phyloP scores from a whole-genome alignment of 352 stramenopile species.

The Bremia lactucae region DNA sequence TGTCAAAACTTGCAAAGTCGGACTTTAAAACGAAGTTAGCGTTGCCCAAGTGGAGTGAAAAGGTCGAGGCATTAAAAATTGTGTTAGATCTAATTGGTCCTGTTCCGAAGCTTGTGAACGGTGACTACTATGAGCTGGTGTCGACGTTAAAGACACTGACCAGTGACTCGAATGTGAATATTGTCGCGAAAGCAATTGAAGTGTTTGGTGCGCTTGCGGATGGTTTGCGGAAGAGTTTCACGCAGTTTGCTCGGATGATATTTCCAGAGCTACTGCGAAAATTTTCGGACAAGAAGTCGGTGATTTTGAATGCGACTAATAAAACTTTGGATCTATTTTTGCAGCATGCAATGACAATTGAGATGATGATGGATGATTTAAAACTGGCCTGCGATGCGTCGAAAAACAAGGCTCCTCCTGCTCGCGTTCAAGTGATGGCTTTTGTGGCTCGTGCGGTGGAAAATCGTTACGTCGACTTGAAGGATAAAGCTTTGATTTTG shows the following conservation, averaged over 20 bases:
- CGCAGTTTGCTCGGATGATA: slow-evolving; percentile 58
- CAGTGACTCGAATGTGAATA: slow-evolving; percentile 84
- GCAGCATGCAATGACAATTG: slow-evolving; percentile 71
- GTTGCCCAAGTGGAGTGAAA: slow-evolving; percentile 79
- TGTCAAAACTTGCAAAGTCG: slow-evolving; percentile 65
- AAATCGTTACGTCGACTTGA: slow-evolving; percentile 53
- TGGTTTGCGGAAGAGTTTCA: slow-evolving; percentile 74
- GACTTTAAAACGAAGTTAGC: slow-evolving; percentile 74
- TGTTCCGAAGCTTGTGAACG: slow-evolving; percentile 76
- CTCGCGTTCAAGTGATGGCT: slow-evolving; percentile 59
- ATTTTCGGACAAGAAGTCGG: slow-evolving; percentile 81
- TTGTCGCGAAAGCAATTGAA: slow-evolving; percentile 78
- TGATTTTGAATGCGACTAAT: slow-evolving; percentile 77
- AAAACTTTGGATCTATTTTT: slow-evolving; percentile 73
- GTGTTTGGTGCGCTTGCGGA: slow-evolving; percentile 68
- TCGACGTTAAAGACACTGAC: slow-evolving; percentile 67
- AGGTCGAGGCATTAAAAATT: slow-evolving; percentile 78
- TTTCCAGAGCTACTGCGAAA: slow-evolving; percentile 76
- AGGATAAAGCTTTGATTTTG: slow-evolving; percentile 49
- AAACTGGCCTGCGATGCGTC: slow-evolving; percentile 50
- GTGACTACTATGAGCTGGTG: slow-evolving; percentile 82
- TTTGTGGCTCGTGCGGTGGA: slow-evolving; percentile 65
- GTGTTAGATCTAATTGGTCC: slow-evolving; percentile 73
- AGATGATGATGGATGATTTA: slow-evolving; percentile 84
- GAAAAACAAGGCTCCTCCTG: slow-evolving; percentile 78